phyloP scores from a whole-genome alignment of 108 stramenopile genomes.

The Cyclotella atomus region DNA sequence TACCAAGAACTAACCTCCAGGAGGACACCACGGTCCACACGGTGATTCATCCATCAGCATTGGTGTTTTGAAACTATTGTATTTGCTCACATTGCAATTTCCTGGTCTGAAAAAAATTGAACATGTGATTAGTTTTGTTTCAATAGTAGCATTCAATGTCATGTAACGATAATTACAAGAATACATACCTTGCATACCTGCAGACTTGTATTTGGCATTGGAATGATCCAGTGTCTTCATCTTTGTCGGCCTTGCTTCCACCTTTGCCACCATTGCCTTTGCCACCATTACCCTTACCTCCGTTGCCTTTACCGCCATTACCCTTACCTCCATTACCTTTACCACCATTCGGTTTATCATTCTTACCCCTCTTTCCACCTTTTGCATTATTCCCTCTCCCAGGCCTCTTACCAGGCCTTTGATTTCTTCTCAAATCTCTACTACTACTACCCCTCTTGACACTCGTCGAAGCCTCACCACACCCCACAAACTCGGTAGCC shows the following conservation, averaged over 20 bases:
- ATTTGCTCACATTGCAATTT: conserved; percentile 30
- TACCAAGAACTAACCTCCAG: background rate
- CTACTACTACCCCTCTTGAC: background rate
- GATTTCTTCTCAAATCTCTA: background rate
- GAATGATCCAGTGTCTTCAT: background rate
- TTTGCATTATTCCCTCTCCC: background rate
- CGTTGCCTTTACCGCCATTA: too few relatives aligned
- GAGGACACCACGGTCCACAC: conserved; percentile 18
- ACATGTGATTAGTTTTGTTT: background rate
- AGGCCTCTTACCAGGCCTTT: background rate
- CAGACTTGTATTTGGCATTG: conserved; percentile 31
- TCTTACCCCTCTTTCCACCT: conserved; percentile 1
- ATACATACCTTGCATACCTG: conserved; percentile 15
- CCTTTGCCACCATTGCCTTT: too few relatives aligned
- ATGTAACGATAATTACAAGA: background rate
- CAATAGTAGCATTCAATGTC: background rate
- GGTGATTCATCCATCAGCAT: conserved; percentile 18
- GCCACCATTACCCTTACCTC: background rate
- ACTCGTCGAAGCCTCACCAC: conserved; percentile 2
- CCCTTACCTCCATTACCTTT: too few relatives aligned
- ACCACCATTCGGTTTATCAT: too few relatives aligned
- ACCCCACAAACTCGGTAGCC: conserved; percentile 36
- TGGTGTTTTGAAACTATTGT: conserved; percentile 4
- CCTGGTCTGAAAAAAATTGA: background rate
- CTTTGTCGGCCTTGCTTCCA: background rate